Percentiles rank a stretch among this genome's conserved stretches.
phyloP scores from a whole-genome alignment of 352 stramenopile genomes.

The Albugo candida region DNA sequence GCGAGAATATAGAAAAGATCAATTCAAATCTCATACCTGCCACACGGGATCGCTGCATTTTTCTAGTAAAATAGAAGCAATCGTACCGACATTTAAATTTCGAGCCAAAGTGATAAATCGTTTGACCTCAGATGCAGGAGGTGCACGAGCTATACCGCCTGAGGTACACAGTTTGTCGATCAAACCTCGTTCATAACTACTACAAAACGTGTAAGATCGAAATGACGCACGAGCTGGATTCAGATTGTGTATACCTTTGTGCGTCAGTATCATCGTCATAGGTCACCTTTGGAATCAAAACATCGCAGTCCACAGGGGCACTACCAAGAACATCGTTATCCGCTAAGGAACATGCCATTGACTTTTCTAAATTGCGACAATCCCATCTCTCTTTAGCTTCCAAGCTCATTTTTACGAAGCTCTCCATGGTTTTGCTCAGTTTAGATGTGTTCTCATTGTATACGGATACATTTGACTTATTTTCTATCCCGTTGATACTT shows the following conservation, averaged over 20 bases:
- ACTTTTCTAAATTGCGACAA: slow-evolving; percentile 79
- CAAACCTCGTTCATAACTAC: slow-evolving; percentile 68
- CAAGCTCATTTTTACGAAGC: slow-evolving; percentile 59
- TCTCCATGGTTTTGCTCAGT: slow-evolving; percentile 54
- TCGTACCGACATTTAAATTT: slow-evolving; percentile 58
- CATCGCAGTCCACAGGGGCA: slow-evolving; percentile 41
- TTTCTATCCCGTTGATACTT: too few relatives aligned
- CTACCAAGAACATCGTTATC: slow-evolving; percentile 65
- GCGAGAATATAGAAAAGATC: neutral
- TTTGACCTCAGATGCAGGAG: slow-evolving; percentile 53
- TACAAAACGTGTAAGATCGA: slow-evolving; percentile 3
- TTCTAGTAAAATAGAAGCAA: slow-evolving; percentile 69
- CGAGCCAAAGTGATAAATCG: slow-evolving; percentile 73
- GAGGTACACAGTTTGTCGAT: slow-evolving; percentile 71
- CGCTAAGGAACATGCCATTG: slow-evolving; percentile 70
- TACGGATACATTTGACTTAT: too few relatives aligned
- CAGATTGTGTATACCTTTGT: too few relatives aligned
- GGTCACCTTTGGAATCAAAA: slow-evolving; percentile 20
- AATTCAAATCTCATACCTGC: slow-evolving; percentile 6
- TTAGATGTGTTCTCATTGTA: slow-evolving; percentile 14
- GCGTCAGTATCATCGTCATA: too few relatives aligned
- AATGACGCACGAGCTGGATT: slow-evolving; percentile 11
- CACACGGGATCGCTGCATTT: slow-evolving; percentile 70
- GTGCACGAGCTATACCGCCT: slow-evolving; percentile 47
- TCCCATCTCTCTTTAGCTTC: slow-evolving; percentile 70